Percentiles rank a stretch among this genome's conserved stretches.
Evolutionary conservation across 2,329 filamentous ascomycete genomes (phyloP).

Genomic region (Monilinia vaccinii-corymbosi): DNA sequence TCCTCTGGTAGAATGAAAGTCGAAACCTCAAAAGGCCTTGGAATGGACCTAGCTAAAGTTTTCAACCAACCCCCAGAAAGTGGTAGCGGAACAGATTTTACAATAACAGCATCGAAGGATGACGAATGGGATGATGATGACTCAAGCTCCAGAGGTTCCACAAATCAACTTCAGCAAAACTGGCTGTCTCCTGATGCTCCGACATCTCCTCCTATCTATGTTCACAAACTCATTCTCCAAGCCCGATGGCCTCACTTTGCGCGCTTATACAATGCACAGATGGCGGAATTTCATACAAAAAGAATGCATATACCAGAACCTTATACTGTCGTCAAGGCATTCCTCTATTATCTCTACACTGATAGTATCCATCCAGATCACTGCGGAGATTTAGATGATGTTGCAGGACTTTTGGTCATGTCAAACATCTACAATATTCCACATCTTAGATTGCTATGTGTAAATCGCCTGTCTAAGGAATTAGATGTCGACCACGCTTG

Average conservation of each 20-base stretch:
- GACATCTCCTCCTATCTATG: slow-evolving; percentile 79
- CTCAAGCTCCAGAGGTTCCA: slow-evolving; percentile 38
- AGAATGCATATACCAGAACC: slow-evolving; percentile 98
- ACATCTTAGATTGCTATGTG: slow-evolving; percentile 79
- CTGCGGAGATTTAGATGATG: slow-evolving; percentile 65
- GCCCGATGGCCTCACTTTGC: slow-evolving; percentile 96
- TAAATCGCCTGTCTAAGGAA: slow-evolving; percentile 82
- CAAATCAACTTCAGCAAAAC: slow-evolving; percentile 31
- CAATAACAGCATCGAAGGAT: slow-evolving; percentile 79
- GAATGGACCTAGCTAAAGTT: slow-evolving; percentile 73
- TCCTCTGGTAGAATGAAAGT: slow-evolving; percentile 37
- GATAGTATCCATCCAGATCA: slow-evolving; percentile 65
- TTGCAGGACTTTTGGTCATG: slow-evolving; percentile 93
- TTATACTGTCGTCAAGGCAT: slow-evolving; percentile 87
- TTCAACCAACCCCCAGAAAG: slow-evolving; percentile 81
- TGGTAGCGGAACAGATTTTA: slow-evolving; percentile 82
- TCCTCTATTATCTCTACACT: slow-evolving; percentile 93
- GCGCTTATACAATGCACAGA: slow-evolving; percentile 83
- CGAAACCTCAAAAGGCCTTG: slow-evolving; percentile 59
- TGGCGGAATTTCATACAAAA: slow-evolving; percentile 95
- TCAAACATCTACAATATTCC: slow-evolving; percentile 97
- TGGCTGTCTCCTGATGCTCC: slow-evolving; percentile 54
- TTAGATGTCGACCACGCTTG: slow-evolving; percentile 92
- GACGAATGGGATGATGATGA: slow-evolving; percentile 57
- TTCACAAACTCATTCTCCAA: slow-evolving; percentile 89